Conservation (phyloP, 495 filamentous ascomycete genomes). For the Neurospora sublineolata region DNA sequence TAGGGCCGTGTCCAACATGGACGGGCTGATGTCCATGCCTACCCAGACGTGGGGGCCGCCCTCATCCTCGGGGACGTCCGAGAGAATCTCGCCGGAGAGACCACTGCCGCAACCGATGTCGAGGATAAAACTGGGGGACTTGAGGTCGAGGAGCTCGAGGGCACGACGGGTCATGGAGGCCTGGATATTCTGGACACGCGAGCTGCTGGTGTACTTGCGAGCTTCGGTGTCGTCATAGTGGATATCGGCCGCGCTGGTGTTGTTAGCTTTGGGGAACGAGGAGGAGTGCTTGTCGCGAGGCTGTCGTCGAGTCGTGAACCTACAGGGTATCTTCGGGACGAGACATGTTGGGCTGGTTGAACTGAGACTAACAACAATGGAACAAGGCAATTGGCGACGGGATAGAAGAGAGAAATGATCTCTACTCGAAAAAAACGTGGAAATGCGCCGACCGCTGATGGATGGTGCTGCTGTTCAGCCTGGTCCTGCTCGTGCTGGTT, state of each 20-base stretch:
- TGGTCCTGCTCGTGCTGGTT: background rate
- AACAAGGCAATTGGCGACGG: background rate
- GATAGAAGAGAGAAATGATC: background rate
- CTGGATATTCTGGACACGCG: conserved; percentile 90
- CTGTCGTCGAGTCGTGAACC: conserved; percentile 16
- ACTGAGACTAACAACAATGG: background rate
- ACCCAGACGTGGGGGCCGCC: conserved; percentile 88
- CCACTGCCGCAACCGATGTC: conserved; percentile 94
- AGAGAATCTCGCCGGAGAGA: conserved; percentile 86
- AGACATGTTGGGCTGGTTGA: conserved; percentile 54
- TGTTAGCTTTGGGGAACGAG: conserved; percentile 6
- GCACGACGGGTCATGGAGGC: conserved; percentile 87
- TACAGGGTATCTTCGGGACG: conserved; percentile 91
- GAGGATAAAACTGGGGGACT: conserved; percentile 74
- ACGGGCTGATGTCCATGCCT: conserved; percentile 87
- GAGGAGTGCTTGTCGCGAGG: conserved; percentile 6
- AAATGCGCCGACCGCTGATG: background rate
- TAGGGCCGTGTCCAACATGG: conserved; percentile 85
- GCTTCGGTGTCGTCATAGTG: conserved; percentile 95
- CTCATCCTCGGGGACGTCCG: conserved; percentile 47
- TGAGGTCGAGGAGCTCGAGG: conserved; percentile 75
- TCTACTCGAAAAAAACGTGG: background rate
- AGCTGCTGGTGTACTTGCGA: conserved; percentile 93
- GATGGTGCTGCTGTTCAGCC: background rate
- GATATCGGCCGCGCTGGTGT: conserved; percentile 72